Base-by-base conservation (phyloP, 306 rosid genomes). In the Vigna mungo region DNA sequence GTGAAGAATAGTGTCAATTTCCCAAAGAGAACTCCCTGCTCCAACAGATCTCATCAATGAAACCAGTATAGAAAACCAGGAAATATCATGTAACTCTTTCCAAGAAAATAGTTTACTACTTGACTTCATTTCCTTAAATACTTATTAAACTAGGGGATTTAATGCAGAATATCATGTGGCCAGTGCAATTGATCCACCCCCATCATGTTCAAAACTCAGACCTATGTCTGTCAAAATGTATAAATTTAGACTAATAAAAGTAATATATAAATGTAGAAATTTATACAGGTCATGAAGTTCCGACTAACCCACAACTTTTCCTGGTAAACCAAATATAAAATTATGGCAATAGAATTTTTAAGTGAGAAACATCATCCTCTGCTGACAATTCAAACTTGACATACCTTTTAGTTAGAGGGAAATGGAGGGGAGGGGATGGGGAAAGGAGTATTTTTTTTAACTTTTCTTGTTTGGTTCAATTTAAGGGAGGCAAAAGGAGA, bases 1-100 rank as follows among this genome's bases (percentile, higher is more conserved):
- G 83, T 92, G 94, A 77, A 83, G 88, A 49, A 87, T 83, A 25
- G 92, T 85, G 82, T 95, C 97, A 41, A 90, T 87, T 88, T 95
- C 99, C 97, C 99, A 92, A 56, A 95, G 96, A 60, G 99, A 95
- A 81, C 97, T 92, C 81, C 90, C 99, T 92, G 96, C 55, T 53
- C 74, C 78, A 90, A 79, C 49, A 75, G 41, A 62, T 30, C 41
- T 81, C 51, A 81, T 83, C 79, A 88, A 77, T 43, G 68, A 4
- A 62, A 76, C 41, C 75, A 48, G 62, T 46, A 15, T 21, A 30
- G 6, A 63, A 62, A 55, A 53, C 69, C 43, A 27, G 32, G 44
- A 5, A 27, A 56, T 49, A 34, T 32, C 14, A 30, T 25, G 81
- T 10, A 80, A 47, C 25, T 59, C 48, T 16, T 53, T 60, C 78